Conservation (phyloP, 2,329 filamentous ascomycete species). For the Xylaria sp. region DNA sequence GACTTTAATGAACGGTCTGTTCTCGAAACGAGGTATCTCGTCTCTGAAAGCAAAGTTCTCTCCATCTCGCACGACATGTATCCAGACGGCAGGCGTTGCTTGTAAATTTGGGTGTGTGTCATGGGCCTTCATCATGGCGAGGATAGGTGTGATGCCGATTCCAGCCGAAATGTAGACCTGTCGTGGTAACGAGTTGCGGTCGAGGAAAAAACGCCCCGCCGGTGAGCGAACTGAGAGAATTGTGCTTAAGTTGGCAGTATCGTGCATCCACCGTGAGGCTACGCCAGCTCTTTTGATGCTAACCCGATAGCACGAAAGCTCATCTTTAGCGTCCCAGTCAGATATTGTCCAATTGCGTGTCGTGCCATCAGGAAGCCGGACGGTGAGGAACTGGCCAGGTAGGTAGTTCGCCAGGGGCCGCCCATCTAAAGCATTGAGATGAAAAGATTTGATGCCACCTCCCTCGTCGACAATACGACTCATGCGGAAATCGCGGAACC, state of each 20-base stretch:
- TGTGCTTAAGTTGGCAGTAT: constrained; percentile 33
- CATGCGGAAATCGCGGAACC: constrained; percentile 41
- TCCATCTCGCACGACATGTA: constrained; percentile 39
- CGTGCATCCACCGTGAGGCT: constrained; percentile 44
- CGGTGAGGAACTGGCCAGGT: constrained; percentile 45
- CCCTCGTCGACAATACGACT: constrained; percentile 38
- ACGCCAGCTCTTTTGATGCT: constrained; percentile 39
- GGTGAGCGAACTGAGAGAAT: constrained; percentile 40
- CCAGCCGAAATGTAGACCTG: constrained; percentile 44
- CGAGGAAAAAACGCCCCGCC: constrained; percentile 42
- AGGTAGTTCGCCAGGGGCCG: constrained; percentile 41
- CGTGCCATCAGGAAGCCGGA: constrained; percentile 38
- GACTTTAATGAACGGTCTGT: constrained; percentile 29
- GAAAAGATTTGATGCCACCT: constrained; percentile 43
- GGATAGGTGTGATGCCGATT: constrained; percentile 45
- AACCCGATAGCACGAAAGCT: constrained; percentile 41
- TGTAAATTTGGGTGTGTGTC: constrained; percentile 38
- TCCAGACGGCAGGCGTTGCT: constrained; percentile 39
- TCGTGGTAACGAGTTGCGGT: constrained; percentile 36
- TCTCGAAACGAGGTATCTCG: constrained; percentile 33
- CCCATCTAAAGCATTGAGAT: constrained; percentile 36
- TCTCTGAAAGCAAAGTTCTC: constrained; percentile 31
- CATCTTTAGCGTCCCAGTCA: constrained; percentile 37
- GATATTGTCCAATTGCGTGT: constrained; percentile 45
- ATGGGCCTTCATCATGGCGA: constrained; percentile 45